Evolutionary conservation across 352 stramenopile species (phyloP).

Genomic region (Phytopythium helicoides): DNA sequence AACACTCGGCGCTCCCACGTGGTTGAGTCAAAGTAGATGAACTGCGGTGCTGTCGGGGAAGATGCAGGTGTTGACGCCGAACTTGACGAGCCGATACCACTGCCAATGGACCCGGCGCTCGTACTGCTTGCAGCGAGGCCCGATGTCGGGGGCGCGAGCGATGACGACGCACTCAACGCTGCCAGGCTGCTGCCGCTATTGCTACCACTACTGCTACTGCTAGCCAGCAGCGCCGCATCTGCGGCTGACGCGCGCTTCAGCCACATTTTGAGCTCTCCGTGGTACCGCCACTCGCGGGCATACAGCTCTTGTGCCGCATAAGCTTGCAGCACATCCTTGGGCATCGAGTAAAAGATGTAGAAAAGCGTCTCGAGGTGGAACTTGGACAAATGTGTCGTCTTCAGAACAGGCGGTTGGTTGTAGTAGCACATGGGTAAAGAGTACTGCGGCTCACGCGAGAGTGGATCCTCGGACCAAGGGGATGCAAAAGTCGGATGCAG

Average conservation of each 20-base stretch:
- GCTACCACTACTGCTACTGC: conserved; percentile 1
- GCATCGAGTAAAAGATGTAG: conserved; percentile 99
- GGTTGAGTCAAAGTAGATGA: conserved; percentile 95
- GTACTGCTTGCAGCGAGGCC: conserved; percentile 23
- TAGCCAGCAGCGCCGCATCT: conserved; percentile 56
- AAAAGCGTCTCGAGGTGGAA: conserved; percentile 99
- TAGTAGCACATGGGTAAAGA: conserved; percentile 86
- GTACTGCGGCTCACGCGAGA: conserved; percentile 84
- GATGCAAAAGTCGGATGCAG: conserved; percentile 83
- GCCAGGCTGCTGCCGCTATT: conserved; percentile 4
- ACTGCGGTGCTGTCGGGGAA: conserved; percentile 57
- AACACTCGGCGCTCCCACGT: conserved; percentile 94
- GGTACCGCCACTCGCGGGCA: conserved; percentile 96
- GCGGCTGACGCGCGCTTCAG: conserved; percentile 85
- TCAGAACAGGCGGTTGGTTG: conserved; percentile 95
- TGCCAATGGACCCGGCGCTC: conserved; percentile 72
- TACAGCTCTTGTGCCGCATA: conserved; percentile 89
- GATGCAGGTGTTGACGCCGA: conserved; percentile 5
- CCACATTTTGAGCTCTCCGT: conserved; percentile 97
- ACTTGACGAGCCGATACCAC: conserved; percentile 28
- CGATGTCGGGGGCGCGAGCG: conserved; percentile 3
- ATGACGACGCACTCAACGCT: conserved; percentile 20
- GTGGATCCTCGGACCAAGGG: conserved; percentile 66
- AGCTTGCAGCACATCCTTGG: conserved; percentile 96
- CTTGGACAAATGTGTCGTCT: conserved; percentile 97